phyloP scores from a whole-genome alignment of 441 rosid genomes.

The Theobroma grandiflorum region DNA sequence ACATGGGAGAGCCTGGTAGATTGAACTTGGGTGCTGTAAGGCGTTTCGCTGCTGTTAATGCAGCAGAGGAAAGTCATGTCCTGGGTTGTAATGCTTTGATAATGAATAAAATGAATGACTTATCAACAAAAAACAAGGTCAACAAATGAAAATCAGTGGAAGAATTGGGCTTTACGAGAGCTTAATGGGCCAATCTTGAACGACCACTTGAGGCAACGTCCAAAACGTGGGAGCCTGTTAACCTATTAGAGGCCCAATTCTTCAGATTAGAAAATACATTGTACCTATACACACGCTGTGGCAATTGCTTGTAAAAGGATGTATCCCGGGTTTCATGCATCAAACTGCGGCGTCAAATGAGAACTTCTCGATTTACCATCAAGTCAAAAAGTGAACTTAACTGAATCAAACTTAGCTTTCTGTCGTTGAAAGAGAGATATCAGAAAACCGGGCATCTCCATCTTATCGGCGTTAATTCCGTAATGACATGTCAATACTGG shows the following conservation, averaged over 20 bases:
- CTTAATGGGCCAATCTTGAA: neutral
- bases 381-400: neutral
- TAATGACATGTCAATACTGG: neutral
- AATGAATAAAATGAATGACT: too few relatives aligned
- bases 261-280: too few relatives aligned
- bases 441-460: neutral
- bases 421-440: neutral
- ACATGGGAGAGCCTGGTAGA: too few relatives aligned
- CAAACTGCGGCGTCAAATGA: constrained; percentile 16
- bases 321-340: constrained; percentile 3
- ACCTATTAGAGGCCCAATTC: neutral
- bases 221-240: neutral
- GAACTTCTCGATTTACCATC: neutral
- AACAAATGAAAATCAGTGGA: too few relatives aligned
- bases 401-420: neutral
- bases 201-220: neutral
- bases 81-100: too few relatives aligned
- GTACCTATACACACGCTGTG: neutral
- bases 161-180: neutral
- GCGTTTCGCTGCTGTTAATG: too few relatives aligned
- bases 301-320: neutral
- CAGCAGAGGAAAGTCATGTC: too few relatives aligned
- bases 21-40: too few relatives aligned
- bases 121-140: too few relatives aligned
- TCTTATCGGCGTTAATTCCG: neutral